phyloP scores from a whole-genome alignment of 2,329 filamentous ascomycete species.

The Fusarium sambucinum region DNA sequence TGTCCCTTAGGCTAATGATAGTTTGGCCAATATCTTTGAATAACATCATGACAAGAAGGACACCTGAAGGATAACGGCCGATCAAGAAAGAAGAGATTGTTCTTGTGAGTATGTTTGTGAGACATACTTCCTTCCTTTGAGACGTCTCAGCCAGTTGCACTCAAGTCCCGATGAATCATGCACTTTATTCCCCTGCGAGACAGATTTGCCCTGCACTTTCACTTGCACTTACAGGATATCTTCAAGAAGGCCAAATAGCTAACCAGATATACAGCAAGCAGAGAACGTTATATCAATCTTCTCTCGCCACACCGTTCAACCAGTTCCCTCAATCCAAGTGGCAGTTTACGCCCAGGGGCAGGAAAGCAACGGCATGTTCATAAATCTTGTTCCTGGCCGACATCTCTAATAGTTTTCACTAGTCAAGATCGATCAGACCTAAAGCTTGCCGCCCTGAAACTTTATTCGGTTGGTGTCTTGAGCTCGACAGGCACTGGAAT shows the following conservation, averaged over 20 bases:
- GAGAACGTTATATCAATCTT: not conserved
- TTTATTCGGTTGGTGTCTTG: constrained; percentile 3
- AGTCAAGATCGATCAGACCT: constrained; percentile 9
- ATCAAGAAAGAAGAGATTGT: not conserved
- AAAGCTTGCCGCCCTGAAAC: constrained; percentile 13
- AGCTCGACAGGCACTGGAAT: constrained; percentile 25
- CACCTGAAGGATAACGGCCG: too few species aligned
- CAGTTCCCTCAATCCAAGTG: not conserved
- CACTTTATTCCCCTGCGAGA: not conserved
- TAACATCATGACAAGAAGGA: too few species aligned
- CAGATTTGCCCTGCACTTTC: not conserved
- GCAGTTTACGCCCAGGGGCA: constrained; percentile 8
- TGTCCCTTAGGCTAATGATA: not conserved
- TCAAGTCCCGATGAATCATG: not conserved
- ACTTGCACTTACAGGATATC: fast-evolving
- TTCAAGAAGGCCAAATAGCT: not conserved
- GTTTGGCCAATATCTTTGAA: not conserved
- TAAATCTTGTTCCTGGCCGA: constrained; percentile 19
- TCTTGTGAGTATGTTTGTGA: not conserved
- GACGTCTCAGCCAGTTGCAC: not conserved
- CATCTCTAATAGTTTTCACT: not conserved
- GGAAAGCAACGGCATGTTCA: not conserved
- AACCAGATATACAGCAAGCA: not conserved
- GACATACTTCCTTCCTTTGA: not conserved
- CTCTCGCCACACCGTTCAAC: not conserved